phyloP scores from a whole-genome alignment of 2,329 filamentous ascomycete species.

The Lachnellula cervina region DNA sequence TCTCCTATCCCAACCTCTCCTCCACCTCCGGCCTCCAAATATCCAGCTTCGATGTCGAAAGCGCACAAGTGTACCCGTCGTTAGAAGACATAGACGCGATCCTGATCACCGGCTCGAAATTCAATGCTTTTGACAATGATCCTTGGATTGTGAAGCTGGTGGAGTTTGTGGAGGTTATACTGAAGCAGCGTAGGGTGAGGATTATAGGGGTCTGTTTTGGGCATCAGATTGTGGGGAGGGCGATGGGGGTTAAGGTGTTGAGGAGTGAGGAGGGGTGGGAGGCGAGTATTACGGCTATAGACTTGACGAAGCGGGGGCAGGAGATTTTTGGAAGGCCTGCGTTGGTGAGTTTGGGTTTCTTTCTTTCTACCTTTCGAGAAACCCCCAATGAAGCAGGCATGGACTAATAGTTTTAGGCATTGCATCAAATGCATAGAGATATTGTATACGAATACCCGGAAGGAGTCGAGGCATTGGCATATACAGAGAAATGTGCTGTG shows the following conservation, averaged over 20 bases:
- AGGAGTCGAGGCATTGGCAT: slow-evolving; percentile 58
- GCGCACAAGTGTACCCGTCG: slow-evolving; percentile 63
- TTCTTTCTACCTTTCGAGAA: not conserved
- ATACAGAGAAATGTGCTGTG: slow-evolving; percentile 62
- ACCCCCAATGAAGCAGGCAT: no score
- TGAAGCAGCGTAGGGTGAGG: slow-evolving; percentile 57
- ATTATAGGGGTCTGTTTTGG: slow-evolving; percentile 84
- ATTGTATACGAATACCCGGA: slow-evolving; percentile 61
- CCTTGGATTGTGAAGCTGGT: slow-evolving; percentile 75
- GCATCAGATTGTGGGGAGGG: slow-evolving; percentile 77
- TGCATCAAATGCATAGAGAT: slow-evolving; percentile 87
- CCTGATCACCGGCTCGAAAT: slow-evolving; percentile 70
- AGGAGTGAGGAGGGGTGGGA: slow-evolving; percentile 73
- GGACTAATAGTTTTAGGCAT: slow-evolving; percentile 40
- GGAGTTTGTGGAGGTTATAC: slow-evolving; percentile 56
- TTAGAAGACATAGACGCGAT: slow-evolving; percentile 75
- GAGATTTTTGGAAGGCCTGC: slow-evolving; percentile 65
- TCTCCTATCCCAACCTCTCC: slow-evolving; percentile 39
- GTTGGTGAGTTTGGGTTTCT: slow-evolving; percentile 36
- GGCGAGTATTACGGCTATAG: slow-evolving; percentile 65
- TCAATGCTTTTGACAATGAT: slow-evolving; percentile 68
- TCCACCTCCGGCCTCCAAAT: slow-evolving; percentile 31
- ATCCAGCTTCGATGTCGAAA: slow-evolving; percentile 41
- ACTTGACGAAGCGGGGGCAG: slow-evolving; percentile 65
- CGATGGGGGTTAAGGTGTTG: slow-evolving; percentile 62